Evolutionary conservation across 2,329 filamentous ascomycete genomes (phyloP).

Genomic region (Calonectria pseudoturangicola): DNA sequence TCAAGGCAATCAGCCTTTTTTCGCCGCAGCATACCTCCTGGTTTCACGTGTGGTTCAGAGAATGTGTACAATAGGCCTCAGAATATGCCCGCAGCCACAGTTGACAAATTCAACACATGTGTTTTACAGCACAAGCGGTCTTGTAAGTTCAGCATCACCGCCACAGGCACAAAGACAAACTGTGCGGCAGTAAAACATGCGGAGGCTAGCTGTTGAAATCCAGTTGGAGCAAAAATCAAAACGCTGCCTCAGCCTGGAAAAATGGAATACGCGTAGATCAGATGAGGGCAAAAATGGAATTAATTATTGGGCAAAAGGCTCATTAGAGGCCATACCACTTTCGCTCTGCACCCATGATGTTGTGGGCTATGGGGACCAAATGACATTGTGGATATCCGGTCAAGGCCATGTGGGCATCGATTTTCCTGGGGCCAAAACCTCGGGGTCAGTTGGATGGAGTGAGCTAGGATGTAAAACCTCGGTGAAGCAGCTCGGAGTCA

Average conservation of each 20-base stretch:
- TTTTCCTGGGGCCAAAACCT: slow-evolving; percentile 15
- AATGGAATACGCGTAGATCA: not conserved
- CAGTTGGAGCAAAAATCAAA: not conserved
- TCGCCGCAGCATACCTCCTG: not conserved
- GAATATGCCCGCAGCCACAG: no score
- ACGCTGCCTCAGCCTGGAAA: not conserved
- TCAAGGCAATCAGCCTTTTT: not conserved
- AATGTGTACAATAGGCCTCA: not conserved
- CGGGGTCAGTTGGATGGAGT: slow-evolving; percentile 17
- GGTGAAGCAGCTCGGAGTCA: slow-evolving; percentile 16
- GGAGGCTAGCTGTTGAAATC: not conserved
- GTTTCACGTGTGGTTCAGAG: not conserved
- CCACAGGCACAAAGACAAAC: not conserved
- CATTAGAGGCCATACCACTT: no score
- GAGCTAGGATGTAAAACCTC: slow-evolving; percentile 15
- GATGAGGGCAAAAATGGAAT: not conserved
- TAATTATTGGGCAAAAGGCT: not conserved
- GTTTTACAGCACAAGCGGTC: not conserved
- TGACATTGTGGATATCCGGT: slow-evolving; percentile 1
- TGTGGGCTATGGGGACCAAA: not conserved
- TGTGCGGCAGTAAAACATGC: not conserved
- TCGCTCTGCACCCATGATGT: not conserved
- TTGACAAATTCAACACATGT: not conserved
- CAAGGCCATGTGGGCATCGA: slow-evolving; percentile 12
- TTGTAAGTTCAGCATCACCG: not conserved